Evolutionary conservation across 2,329 filamentous ascomycete species (phyloP).

Genomic region (Aspergillus arachidicola): DNA sequence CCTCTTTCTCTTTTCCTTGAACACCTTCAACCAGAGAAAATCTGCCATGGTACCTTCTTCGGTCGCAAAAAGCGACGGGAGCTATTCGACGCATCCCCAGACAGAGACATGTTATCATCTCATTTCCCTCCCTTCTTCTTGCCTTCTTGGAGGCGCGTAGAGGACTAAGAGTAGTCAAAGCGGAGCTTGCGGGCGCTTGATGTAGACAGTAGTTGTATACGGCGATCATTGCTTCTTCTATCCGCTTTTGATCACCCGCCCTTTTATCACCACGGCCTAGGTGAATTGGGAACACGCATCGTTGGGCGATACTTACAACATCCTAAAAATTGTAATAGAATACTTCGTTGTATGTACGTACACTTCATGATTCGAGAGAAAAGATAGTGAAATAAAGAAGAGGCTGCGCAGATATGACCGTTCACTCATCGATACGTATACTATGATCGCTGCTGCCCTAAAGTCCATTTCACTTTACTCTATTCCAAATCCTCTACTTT

Average conservation of each 20-base stretch:
- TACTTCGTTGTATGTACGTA: too few species aligned
- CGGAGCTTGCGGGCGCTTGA: not conserved
- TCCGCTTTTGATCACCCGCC: constrained; percentile 1
- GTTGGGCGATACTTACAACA: too few species aligned
- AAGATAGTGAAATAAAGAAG: not conserved
- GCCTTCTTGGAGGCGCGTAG: not conserved
- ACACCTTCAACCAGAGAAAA: not conserved
- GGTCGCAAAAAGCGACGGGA: constrained; percentile 37
- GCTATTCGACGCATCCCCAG: constrained; percentile 32
- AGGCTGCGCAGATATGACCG: not conserved
- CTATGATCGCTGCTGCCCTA: not conserved
- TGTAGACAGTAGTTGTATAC: not conserved
- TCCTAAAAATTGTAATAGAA: too few species aligned
- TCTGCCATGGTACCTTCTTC: constrained; percentile 29
- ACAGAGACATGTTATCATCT: constrained; percentile 31
- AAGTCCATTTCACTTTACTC: constrained; percentile 2
- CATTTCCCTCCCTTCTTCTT: constrained; percentile 16
- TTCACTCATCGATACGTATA: not conserved
- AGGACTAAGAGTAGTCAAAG: not conserved
- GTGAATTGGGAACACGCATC: not conserved
- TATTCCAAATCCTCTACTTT: constrained; percentile 58
- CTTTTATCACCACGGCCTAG: not conserved
- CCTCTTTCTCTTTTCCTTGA: not conserved
- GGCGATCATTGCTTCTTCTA: constrained; percentile 1
- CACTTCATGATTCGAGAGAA: too few species aligned